These are phyloP conservation scores for Sextonia rubra DNA, from an alignment of 164 flowering plant genomes.

Conservation along the genomic window DNA sequence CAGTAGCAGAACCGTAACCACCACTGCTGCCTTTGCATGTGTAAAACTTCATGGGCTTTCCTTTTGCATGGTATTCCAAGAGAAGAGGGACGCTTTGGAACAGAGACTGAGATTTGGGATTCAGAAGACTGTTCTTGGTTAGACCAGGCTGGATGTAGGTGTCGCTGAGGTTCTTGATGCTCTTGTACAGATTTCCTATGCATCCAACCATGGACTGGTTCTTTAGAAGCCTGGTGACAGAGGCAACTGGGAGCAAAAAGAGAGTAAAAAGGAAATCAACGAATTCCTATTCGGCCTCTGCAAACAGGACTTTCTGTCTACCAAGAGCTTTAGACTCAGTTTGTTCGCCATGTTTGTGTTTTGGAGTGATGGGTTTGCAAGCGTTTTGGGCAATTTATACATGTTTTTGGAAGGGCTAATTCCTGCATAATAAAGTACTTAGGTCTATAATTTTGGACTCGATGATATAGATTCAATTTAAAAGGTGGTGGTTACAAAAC, in stretches of 20 bases:
- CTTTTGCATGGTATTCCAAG: background rate
- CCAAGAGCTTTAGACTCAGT: conserved; percentile 2
- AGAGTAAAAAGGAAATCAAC: conserved; percentile 8
- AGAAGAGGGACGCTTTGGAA: background rate
- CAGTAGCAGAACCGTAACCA: too few species aligned
- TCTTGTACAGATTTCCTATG: conserved; percentile 2
- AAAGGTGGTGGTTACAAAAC: too few species aligned
- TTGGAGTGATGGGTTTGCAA: too few species aligned
- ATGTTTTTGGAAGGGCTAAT: too few species aligned
- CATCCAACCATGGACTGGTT: background rate
- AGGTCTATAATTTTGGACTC: too few species aligned
- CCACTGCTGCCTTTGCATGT: too few species aligned
- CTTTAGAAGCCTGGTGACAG: background rate
- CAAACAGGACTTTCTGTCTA: conserved; percentile 1
- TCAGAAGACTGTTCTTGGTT: background rate
- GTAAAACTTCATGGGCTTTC: background rate
- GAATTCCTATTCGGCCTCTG: background rate
- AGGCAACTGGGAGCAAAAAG: conserved; percentile 1
- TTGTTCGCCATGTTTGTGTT: background rate
- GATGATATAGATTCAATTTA: too few species aligned
- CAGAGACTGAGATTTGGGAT: background rate
- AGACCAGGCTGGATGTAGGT: background rate
- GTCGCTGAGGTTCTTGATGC: background rate
- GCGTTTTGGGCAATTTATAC: background rate
- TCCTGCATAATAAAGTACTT: too few species aligned